phyloP scores from a whole-genome alignment of 805 yeast genomes.

The Zygoascus ofunaensis region DNA sequence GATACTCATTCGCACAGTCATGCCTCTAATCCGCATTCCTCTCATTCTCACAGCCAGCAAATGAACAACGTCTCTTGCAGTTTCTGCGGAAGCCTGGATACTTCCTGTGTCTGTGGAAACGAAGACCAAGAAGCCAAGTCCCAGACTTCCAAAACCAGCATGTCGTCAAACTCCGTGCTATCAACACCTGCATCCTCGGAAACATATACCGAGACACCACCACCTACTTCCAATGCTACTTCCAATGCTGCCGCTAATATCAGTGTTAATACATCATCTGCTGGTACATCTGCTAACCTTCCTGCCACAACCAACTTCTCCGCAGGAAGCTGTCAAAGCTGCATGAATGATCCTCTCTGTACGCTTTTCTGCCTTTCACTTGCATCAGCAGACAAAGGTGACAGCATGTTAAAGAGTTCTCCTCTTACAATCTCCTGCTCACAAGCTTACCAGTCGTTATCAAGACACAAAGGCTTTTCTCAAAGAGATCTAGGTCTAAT shows the following conservation, averaged over 20 bases:
- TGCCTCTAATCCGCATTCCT: too few relatives aligned
- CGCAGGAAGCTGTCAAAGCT: conserved; percentile 71
- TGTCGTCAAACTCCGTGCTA: conserved; percentile 10
- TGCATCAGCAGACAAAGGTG: conserved; percentile 1
- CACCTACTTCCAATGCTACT: too few relatives aligned
- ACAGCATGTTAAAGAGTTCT: background rate
- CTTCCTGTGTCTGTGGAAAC: conserved; percentile 5
- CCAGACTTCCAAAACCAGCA: too few relatives aligned
- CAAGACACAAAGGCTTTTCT: conserved; percentile 58
- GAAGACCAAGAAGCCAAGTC: too few relatives aligned
- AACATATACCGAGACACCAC: too few relatives aligned
- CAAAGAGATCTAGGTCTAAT: conserved; percentile 54
- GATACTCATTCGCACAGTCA: too few relatives aligned
- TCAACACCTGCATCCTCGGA: too few relatives aligned
- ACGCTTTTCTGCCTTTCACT: conserved; percentile 69
- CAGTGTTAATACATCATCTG: too few relatives aligned
- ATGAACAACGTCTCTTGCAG: conserved; percentile 14
- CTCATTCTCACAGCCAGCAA: too few relatives aligned
- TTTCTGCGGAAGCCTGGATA: conserved; percentile 15
- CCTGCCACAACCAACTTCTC: background rate
- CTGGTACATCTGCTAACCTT: conserved; percentile 5
- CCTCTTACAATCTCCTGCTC: conserved; percentile 62
- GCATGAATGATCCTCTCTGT: conserved; percentile 80
- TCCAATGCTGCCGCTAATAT: too few relatives aligned
- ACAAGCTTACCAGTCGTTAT: conserved; percentile 66